These are phyloP conservation scores for Alternaria ethzedia DNA, from an alignment of 2,329 filamentous ascomycete species.

Conservation along the genomic window DNA sequence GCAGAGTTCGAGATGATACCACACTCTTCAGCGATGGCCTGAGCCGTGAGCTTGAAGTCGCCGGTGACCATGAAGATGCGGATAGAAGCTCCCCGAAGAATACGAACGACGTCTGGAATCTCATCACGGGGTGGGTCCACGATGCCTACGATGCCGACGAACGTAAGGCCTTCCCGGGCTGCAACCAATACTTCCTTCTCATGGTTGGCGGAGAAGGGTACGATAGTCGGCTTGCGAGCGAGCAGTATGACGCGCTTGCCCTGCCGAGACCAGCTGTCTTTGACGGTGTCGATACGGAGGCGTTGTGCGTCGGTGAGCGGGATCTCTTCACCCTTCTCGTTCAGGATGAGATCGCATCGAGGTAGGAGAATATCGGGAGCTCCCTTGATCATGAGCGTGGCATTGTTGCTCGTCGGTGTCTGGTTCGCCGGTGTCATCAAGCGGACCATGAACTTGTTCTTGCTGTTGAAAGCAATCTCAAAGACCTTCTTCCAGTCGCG, in stretches of 20 bases:
- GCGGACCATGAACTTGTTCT: conserved; percentile 82
- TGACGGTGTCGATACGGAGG: conserved; percentile 62
- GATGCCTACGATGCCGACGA: conserved; percentile 65
- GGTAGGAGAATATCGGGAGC: conserved; percentile 75
- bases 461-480: conserved; percentile 73
- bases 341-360: conserved; percentile 65
- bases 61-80: conserved; percentile 84
- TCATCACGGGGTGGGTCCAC: conserved; percentile 67
- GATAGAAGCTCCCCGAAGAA: conserved; percentile 72
- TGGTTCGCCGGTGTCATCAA: conserved; percentile 56
- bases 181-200: conserved; percentile 65
- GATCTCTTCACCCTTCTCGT: conserved; percentile 59
- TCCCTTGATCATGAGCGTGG: conserved; percentile 75
- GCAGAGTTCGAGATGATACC: conserved; percentile 68
- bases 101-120: conserved; percentile 65
- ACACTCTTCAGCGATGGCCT: conserved; percentile 74
- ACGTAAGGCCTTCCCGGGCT: conserved; percentile 56
- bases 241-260: conserved; percentile 72
- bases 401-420: conserved; percentile 36
- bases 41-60: conserved; percentile 76
- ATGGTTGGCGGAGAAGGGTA: conserved; percentile 54
- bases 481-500: conserved; percentile 70
- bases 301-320: conserved; percentile 57
- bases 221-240: conserved; percentile 64
- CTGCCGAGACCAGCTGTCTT: conserved; percentile 71